Evolutionary conservation across 371 early-diverging fungal genomes (phyloP), one percentile per base, ranked within the genome.

Genomic region (Actinomortierella ambigua): DNA sequence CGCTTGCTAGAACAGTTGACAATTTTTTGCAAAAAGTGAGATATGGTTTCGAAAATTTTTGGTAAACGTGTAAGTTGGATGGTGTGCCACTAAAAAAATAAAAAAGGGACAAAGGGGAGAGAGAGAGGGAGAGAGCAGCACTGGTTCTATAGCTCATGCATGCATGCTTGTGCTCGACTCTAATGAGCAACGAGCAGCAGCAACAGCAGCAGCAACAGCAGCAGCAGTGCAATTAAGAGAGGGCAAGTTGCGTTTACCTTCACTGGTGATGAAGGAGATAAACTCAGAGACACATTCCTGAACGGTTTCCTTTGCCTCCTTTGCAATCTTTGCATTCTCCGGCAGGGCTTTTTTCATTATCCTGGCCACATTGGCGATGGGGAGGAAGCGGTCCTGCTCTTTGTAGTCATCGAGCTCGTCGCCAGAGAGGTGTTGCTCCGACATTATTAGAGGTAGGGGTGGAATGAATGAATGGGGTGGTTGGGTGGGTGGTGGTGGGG

Each of bases 241-340:
- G n/a, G n/a, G n/a, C n/a, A n/a, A n/a, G n/a, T 34, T 34, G 34
- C 11, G 46, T 50, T 26, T 63, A 73, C 84, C 91, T 90, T 98
- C 99, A 73, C 97, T 97, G 22, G 99, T 99, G 55, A 99, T 91
- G 76, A 99, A 99, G 13, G 96, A 92, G 77, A 99, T 99, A 77
- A 99, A 99, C 82, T 99, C 99, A 20, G 97, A 96, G 5, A 98
- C 99, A 77, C 98, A 98, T 79, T 98, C 98, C 82, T 98, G 97
- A 20, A 99, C 93, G 59, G 95, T 93, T 73, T 99, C 96, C 76
- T 99, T 99, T 28, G 99, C 99, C 68, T 99, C 99, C 75, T 99
- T 99, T 26, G 99, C 95, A 55, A 99, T 96, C 76, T 99, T 99
- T 22, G 98, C 99, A 73, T 93, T 96, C 41, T 93, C 94, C 1